Percentiles rank a stretch among this genome's conserved stretches.
Evolutionary conservation across 768 basidiomycete genomes (phyloP).

Genomic region (Rhizopogon sp.): DNA sequence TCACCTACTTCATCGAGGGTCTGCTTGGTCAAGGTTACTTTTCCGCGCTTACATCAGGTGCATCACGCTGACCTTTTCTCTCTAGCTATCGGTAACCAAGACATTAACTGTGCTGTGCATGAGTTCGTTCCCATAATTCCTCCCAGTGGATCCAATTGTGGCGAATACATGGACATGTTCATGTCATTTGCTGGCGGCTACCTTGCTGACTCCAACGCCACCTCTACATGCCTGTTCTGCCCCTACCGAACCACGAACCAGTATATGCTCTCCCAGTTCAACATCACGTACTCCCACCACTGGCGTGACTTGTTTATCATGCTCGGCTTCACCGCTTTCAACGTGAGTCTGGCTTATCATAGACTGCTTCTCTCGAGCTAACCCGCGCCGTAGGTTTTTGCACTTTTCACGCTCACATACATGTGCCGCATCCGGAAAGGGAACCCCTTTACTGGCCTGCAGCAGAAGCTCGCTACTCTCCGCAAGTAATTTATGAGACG

Average conservation of each 20-base stretch:
- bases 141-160: constrained; percentile 43
- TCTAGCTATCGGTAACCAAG: constrained; percentile 45
- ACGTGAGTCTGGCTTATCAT: constrained; percentile 27
- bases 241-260: constrained; percentile 50
- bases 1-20: constrained; percentile 52
- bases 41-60: no score
- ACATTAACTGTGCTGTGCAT: constrained; percentile 49
- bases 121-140: constrained; percentile 58
- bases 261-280: constrained; percentile 42
- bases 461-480: neutral
- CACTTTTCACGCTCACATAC: constrained; percentile 26
- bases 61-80: neutral
- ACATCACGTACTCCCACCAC: constrained; percentile 49
- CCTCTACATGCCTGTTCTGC: constrained; percentile 48
- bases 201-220: constrained; percentile 33
- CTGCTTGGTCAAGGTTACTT: constrained; percentile 41
- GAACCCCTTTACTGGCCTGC: constrained; percentile 3
- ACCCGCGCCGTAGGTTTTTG: constrained; percentile 13
- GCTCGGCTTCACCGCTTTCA: constrained; percentile 37
- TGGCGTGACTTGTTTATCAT: constrained; percentile 48
- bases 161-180: constrained; percentile 38
- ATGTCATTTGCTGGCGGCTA: constrained; percentile 42
- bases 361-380: neutral
- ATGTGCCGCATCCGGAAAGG: constrained; percentile 23
- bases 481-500: neutral